Evolutionary conservation across 305 asterid genomes (phyloP).

Genomic region (Fraxinus sp.): DNA sequence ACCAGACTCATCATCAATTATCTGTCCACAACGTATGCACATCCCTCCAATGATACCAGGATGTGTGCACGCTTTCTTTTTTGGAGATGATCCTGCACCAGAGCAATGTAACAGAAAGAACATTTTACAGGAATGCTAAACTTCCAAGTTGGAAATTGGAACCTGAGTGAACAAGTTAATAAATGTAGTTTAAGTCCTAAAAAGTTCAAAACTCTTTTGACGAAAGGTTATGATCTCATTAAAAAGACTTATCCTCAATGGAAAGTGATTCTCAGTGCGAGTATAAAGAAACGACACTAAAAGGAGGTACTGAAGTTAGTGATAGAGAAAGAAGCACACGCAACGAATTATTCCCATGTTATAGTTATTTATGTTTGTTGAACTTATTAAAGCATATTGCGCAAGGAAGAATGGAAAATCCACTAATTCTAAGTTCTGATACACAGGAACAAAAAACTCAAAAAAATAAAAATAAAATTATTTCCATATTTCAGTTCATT

Average conservation of each 20-base stretch:
- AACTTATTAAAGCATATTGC: not conserved
- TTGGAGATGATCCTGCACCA: constrained; percentile 36
- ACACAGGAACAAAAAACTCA: not conserved
- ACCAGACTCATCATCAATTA: constrained; percentile 64
- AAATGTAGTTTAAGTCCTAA: not conserved
- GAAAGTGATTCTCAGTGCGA: not conserved
- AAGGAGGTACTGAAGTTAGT: not conserved
- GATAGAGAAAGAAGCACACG: not conserved
- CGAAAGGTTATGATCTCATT: not conserved
- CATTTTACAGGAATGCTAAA: constrained; percentile 1
- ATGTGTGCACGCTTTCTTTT: constrained; percentile 52
- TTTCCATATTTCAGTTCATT: not conserved
- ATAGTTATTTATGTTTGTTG: not conserved
- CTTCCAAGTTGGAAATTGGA: not conserved
- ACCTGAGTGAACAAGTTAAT: constrained; percentile 1
- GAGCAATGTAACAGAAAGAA: not conserved
- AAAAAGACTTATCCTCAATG: not conserved
- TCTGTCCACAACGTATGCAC: constrained; percentile 76
- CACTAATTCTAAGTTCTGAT: not conserved
- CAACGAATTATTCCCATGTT: not conserved
- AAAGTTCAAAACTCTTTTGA: not conserved
- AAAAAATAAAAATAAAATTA: not conserved
- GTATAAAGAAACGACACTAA: not conserved
- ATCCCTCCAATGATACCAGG: constrained; percentile 85
- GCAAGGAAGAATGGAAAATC: not conserved